Evolutionary conservation across 2,329 filamentous ascomycete species (phyloP), one percentile per base, ranked within the genome.

Genomic region (Lachnellula occidentalis): DNA sequence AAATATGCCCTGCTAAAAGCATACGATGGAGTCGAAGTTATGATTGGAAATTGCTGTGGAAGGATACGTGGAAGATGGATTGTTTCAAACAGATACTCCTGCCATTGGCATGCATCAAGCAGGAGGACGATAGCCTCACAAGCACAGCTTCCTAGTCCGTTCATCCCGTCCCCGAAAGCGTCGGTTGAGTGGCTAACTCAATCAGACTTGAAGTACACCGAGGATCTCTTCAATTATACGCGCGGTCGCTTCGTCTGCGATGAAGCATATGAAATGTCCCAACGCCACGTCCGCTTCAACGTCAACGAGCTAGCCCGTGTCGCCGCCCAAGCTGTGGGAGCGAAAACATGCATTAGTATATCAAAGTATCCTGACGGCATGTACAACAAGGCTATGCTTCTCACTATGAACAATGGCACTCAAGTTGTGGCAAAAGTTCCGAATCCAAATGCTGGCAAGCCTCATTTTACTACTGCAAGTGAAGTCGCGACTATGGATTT

Each of bases 331-430:
- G 62, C 56, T 34, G 54, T 67, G 45, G 63, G 67, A 50, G 65
- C 68, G 5, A 57, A 59, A 9, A 53, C 34, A 19, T 73, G 71
- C 57, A 57, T 67, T 11, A 62, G 61, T 5, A 71, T 74, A 15
- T 63, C 53, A 11, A 72, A 73, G 56, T 54, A 72, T 24, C 66
- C 63, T 6, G 69, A 73, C 60, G 69, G 69, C 34, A 63, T 62
- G 27, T 72, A 64, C 55, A 72, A 68, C 56, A 72, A 72, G 51
- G 66, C 65, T 19, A 69, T 73, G 42, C 57, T 70, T 7, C 53
- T 71, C 12, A 46, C 53, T 5, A 65, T 66, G 53, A 50, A 58
- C 27, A 53, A 64, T 41, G 60, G 58, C 15, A 57, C 45, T 55
- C 52, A 62, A 61, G 55, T 66, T 34, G 60, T 67, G 14, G 57